A percentile compares a stretch with the other conserved stretches of the same genome.
phyloP scores from a whole-genome alignment of 140 eudicot genomes.

The Flaveria floridana region DNA sequence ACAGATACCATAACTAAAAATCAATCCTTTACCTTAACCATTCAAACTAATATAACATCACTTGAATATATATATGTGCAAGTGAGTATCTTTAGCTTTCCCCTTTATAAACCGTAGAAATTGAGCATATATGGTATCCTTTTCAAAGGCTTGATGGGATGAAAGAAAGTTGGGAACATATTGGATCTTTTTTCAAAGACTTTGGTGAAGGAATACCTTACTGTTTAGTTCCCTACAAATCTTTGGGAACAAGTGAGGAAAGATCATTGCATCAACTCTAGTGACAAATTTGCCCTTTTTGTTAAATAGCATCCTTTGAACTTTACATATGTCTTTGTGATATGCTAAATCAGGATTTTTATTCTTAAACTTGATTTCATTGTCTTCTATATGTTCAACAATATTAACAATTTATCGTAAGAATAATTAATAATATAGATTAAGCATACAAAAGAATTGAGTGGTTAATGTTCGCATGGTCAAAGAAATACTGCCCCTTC shows the following conservation, averaged over 20 bases:
- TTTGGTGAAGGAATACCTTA: slow-evolving; percentile 28
- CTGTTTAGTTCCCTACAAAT: slow-evolving; percentile 36
- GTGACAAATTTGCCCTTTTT: slow-evolving; percentile 19
- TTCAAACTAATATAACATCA: slow-evolving; percentile 28
- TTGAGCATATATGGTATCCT: slow-evolving; percentile 11
- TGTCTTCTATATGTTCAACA: background rate
- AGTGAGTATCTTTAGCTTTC: slow-evolving; percentile 34
- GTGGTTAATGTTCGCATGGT: background rate
- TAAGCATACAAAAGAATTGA: background rate
- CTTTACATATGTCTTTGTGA: background rate
- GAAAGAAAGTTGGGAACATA: slow-evolving; percentile 33
- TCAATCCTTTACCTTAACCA: slow-evolving; percentile 18
- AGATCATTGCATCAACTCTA: slow-evolving; percentile 13
- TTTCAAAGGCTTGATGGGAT: slow-evolving; percentile 23
- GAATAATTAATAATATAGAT: background rate
- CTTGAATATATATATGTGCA: slow-evolving; percentile 16
- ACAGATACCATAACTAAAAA: slow-evolving; percentile 23
- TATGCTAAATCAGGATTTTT: background rate
- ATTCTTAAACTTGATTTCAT: background rate
- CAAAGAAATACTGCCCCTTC: background rate
- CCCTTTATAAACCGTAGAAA: background rate
- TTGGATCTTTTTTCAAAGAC: slow-evolving; percentile 32
- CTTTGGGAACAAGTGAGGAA: slow-evolving; percentile 31
- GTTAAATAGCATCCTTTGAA: background rate
- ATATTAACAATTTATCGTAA: no score